Conservation (phyloP, 2,329 filamentous ascomycete species). For the Scortechinia acanthostroma region DNA sequence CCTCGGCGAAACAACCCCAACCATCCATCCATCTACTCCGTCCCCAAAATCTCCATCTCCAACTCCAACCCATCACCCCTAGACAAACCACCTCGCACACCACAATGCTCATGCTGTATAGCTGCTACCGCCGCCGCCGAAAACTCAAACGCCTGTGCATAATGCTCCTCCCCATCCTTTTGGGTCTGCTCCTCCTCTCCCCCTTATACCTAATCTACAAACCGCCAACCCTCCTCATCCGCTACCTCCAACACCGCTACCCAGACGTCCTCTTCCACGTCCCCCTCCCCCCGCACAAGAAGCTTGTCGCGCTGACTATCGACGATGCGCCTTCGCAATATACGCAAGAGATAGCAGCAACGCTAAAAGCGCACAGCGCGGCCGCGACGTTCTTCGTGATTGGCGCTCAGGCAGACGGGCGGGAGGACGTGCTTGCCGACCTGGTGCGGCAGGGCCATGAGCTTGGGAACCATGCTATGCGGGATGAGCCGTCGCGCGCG, state of each 20-base stretch:
- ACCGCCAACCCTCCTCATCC: constrained; percentile 38
- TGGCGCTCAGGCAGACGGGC: background rate
- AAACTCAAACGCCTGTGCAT: no score
- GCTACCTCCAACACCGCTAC: constrained; percentile 39
- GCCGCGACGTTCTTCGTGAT: background rate
- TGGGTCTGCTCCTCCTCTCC: background rate
- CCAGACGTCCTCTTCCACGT: constrained; percentile 47
- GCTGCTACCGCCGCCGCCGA: no score
- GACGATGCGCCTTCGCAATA: constrained; percentile 47
- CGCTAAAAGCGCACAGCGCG: constrained; percentile 24
- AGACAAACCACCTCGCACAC: no score
- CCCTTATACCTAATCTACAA: constrained; percentile 46
- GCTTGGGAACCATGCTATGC: background rate
- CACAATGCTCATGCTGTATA: no score
- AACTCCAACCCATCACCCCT: no score
- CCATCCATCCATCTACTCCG: no score
- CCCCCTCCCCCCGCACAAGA: constrained; percentile 26
- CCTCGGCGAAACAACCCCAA: no score
- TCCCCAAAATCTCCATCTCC: no score
- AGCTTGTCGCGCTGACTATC: constrained; percentile 48
- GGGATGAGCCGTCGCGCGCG: background rate
- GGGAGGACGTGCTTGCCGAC: background rate
- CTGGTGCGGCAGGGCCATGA: background rate
- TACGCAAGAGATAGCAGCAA: constrained; percentile 37
- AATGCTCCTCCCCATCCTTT: background rate